Evolutionary conservation across 2,329 filamentous ascomycete species (phyloP).

Genomic region (Hysterium pulicare): DNA sequence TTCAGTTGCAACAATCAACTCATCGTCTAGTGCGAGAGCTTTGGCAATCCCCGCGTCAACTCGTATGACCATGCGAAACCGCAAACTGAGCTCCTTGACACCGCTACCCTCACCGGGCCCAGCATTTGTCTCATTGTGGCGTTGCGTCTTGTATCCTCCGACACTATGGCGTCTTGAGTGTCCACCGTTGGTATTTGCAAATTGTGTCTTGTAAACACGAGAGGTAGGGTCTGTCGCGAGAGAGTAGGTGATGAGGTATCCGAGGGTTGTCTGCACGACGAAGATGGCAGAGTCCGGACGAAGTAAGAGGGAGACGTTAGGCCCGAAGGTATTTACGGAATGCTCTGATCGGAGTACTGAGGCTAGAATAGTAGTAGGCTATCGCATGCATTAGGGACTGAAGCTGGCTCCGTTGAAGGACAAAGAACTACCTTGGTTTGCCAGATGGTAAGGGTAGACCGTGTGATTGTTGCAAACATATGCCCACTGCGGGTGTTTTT

Average conservation of each 20-base stretch:
- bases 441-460: conserved; percentile 87
- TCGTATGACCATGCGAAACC: conserved; percentile 96
- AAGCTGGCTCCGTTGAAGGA: conserved; percentile 13
- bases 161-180: conserved; percentile 51
- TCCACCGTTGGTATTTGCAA: conserved; percentile 52
- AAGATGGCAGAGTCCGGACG: conserved; percentile 90
- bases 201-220: conserved; percentile 79
- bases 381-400: conserved; percentile 13
- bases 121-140: conserved; percentile 38
- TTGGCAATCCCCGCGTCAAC: conserved; percentile 92
- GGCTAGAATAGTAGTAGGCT: conserved; percentile 87
- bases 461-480: conserved; percentile 82
- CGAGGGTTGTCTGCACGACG: conserved; percentile 79
- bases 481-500: conserved; percentile 76
- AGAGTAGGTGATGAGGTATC: conserved; percentile 92
- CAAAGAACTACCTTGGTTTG: conserved; percentile 72
- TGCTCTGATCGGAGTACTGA: conserved; percentile 76
- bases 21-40: conserved; percentile 85
- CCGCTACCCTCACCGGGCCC: conserved; percentile 79
- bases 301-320: conserved; percentile 78
- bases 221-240: conserved; percentile 79
- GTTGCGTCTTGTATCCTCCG: conserved; percentile 35
- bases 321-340: conserved; percentile 79
- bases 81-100: conserved; percentile 80
- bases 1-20: conserved; percentile 84